Evolutionary conservation across 1,284 basidiomycete genomes (phyloP), one percentile per base, ranked within the genome.

Genomic region (Cryptococcus sp.): DNA sequence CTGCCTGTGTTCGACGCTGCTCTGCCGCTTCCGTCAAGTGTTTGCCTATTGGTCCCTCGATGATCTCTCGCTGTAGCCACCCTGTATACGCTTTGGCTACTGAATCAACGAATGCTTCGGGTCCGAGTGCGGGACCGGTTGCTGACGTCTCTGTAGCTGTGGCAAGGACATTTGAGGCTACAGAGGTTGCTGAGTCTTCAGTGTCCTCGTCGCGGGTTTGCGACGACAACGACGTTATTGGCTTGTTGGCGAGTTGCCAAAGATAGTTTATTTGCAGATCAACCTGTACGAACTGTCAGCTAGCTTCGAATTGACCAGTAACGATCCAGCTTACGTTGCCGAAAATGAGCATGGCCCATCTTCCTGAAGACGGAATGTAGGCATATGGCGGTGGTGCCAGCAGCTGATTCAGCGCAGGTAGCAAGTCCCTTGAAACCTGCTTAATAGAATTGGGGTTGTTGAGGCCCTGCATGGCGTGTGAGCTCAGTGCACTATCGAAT

Each of bases 261-360:
- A 77, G 68, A 50, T 77, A 75, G 66, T 77, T 77, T 60, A 77
- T 73, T 53, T 77, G 73, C 26, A 77, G 55, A 49, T 77, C 75
- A 55, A 77, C 74, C 74, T 76, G 62, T 7, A 19, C 8, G 22
- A 45, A 38, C 37, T 11, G 51, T 57, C 23, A 54, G 39, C 48
- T 20, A 38, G 16, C 40, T 1, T 23, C 15, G 6, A 16, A 11
- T 7, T n/a, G 44, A 7, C 1, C 25, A 37, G 16, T 41, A 19
- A 23, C 17, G 2, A 19, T 13, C 15, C 16, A 50, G 52, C 69
- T 58, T 25, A 75, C 75, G 59, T 75, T 77, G 1, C 74, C 75
- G 44, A 75, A 77, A 19, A 77, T 62, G 17, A 77, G 57, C 43
- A 76, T 38, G 11, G 69, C 71, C 56, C 62, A 72, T 37, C 70